Conservation (phyloP, 495 filamentous ascomycete genomes). For the Annulohypoxylon nitens region DNA sequence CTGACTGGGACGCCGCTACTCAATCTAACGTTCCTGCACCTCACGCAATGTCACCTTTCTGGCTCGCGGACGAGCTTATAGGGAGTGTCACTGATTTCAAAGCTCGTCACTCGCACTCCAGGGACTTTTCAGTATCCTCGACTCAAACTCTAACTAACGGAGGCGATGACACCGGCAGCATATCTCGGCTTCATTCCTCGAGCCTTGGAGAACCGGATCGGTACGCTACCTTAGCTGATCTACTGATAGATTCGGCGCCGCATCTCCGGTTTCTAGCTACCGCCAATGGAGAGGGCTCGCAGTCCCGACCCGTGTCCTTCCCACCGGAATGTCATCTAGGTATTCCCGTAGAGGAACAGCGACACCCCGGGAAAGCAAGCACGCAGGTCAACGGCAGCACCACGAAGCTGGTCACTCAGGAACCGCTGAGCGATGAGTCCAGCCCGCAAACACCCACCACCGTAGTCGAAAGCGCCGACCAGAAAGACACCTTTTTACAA, state of each 20-base stretch:
- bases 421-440: conserved; percentile 21
- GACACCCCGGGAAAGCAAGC: conserved; percentile 50
- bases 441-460: conserved; percentile 37
- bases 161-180: conserved; percentile 28
- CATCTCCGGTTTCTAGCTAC: conserved; percentile 38
- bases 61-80: conserved; percentile 38
- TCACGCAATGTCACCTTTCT: conserved; percentile 28
- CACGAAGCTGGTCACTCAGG: conserved; percentile 23
- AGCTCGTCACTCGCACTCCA: conserved; percentile 22
- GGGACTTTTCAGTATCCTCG: conserved; percentile 33
- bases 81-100: conserved; percentile 23
- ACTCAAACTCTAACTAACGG: conserved; percentile 32
- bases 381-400: conserved; percentile 24
- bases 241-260: conserved; percentile 44
- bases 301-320: conserved; percentile 15
- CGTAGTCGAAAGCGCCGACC: conserved; percentile 31
- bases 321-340: conserved; percentile 17
- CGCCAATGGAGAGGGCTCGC: conserved; percentile 16
- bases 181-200: conserved; percentile 6
- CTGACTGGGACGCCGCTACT: conserved; percentile 30
- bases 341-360: conserved; percentile 50
- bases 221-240: conserved; percentile 32
- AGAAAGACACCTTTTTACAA: conserved; percentile 44
- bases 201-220: conserved; percentile 15
- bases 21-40: conserved; percentile 12